phyloP scores from a whole-genome alignment of 2,329 filamentous ascomycete species.

The Curvularia eragrostidis region DNA sequence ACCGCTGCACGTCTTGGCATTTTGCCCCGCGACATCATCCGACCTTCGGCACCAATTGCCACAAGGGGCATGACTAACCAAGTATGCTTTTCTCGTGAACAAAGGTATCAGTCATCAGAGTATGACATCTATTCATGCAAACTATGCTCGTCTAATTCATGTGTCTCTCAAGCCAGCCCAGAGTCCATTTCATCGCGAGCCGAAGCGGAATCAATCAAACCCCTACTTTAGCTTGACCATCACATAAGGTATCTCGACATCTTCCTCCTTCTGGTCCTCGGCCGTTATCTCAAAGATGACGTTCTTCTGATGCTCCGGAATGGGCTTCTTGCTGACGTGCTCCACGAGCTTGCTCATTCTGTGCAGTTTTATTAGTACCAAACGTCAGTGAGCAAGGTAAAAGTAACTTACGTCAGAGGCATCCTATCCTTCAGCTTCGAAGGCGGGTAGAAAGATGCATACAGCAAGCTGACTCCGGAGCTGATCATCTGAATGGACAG shows the following conservation, averaged over 20 bases:
- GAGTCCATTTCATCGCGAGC: not conserved
- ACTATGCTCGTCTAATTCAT: conserved; percentile 30
- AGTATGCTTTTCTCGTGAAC: not conserved
- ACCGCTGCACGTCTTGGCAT: conserved; percentile 36
- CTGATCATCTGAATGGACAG: conserved; percentile 90
- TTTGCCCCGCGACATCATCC: conserved; percentile 35
- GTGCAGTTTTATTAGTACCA: conserved; percentile 28
- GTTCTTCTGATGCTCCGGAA: conserved; percentile 91
- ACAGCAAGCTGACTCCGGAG: conserved; percentile 94
- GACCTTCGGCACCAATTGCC: conserved; percentile 27
- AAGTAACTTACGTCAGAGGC: conserved; percentile 66
- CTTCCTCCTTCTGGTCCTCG: conserved; percentile 86
- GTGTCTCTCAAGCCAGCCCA: not conserved
- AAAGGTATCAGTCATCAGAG: not conserved
- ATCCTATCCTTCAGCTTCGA: conserved; percentile 84
- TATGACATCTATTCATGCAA: conserved; percentile 25
- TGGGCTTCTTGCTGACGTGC: conserved; percentile 86
- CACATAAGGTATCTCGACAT: conserved; percentile 96
- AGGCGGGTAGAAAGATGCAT: conserved; percentile 88
- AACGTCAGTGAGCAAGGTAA: not conserved
- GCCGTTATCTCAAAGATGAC: conserved; percentile 94
- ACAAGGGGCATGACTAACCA: not conserved
- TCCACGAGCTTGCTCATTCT: conserved; percentile 90
- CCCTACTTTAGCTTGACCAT: conserved; percentile 75
- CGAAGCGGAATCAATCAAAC: not conserved